These are phyloP conservation scores for Boletus semigastroideus DNA, from an alignment of 1,284 basidiomycete species.

Conservation along the genomic window DNA sequence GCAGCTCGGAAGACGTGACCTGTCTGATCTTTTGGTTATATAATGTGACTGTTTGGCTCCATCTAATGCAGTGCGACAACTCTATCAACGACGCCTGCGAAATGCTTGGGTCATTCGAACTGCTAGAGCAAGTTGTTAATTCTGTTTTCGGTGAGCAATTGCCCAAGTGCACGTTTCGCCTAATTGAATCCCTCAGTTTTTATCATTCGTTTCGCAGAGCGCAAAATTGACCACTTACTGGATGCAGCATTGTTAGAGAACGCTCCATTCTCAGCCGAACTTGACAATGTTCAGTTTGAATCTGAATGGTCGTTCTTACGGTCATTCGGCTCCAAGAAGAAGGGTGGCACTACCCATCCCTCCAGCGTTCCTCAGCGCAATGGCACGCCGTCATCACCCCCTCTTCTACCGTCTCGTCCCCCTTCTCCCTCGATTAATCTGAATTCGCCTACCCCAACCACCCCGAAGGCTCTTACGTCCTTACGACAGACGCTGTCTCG, in stretches of 20 bases:
- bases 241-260: slow-evolving; percentile 86
- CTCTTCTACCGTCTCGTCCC: slow-evolving; percentile 48
- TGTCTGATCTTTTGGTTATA: slow-evolving; percentile 93
- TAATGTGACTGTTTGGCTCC: slow-evolving; percentile 87
- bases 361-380: slow-evolving; percentile 38
- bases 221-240: slow-evolving; percentile 83
- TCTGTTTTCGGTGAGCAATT: slow-evolving; percentile 81
- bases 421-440: slow-evolving; percentile 47
- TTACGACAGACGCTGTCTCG: slow-evolving; percentile 61
- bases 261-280: slow-evolving; percentile 73
- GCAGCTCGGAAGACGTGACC: slow-evolving; percentile 80
- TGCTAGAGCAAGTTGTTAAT: slow-evolving; percentile 88
- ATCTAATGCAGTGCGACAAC: slow-evolving; percentile 85
- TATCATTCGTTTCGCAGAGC: slow-evolving; percentile 90
- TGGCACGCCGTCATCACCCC: slow-evolving; percentile 33
- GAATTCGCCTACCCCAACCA: slow-evolving; percentile 37
- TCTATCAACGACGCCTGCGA: slow-evolving; percentile 76
- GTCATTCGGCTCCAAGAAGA: slow-evolving; percentile 72
- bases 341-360: slow-evolving; percentile 38
- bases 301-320: slow-evolving; percentile 94
- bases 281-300: slow-evolving; percentile 88
- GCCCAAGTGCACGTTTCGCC: not conserved
- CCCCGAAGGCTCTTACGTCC: slow-evolving; percentile 60
- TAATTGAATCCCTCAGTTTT: slow-evolving; percentile 62
- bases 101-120: slow-evolving; percentile 73